Percentiles rank a stretch among this genome's conserved stretches.
Evolutionary conservation across 768 basidiomycete genomes (phyloP).

Genomic region (Auriscalpium microsporum): DNA sequence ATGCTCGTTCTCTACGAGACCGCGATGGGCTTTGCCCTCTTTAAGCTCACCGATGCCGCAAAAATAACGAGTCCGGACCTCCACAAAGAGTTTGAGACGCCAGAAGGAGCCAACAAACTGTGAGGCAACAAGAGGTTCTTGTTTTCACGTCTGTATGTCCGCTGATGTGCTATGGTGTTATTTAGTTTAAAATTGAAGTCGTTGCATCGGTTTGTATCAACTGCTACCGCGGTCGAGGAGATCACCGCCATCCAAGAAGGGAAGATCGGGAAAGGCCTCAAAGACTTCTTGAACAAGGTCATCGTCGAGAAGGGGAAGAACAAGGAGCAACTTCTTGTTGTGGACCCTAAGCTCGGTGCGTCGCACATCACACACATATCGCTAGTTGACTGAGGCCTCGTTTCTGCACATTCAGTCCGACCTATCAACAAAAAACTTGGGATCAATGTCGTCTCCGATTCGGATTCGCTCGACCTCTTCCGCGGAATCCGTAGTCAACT

Average conservation of each 20-base stretch:
- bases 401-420: constrained; percentile 1
- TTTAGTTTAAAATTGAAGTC: constrained; percentile 87
- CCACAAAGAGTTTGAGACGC: constrained; percentile 88
- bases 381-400: too few species aligned
- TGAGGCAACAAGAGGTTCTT: constrained; percentile 33
- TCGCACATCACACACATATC: constrained; percentile 1
- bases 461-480: constrained; percentile 71
- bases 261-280: constrained; percentile 86
- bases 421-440: constrained; percentile 91
- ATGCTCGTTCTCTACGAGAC: constrained; percentile 99
- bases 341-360: constrained; percentile 87
- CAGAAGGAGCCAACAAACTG: constrained; percentile 89
- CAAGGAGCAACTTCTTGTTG: constrained; percentile 76
- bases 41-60: constrained; percentile 86
- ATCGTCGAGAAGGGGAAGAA: constrained; percentile 85
- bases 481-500: constrained; percentile 92
- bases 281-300: constrained; percentile 85
- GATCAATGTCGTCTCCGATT: constrained; percentile 72
- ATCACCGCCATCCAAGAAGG: constrained; percentile 88
- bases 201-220: constrained; percentile 93
- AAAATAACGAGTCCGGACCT: constrained; percentile 82
- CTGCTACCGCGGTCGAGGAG: constrained; percentile 95
- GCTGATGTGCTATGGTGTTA: background rate
- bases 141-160: background rate
- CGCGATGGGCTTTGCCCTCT: constrained; percentile 92